Evolutionary conservation across 495 filamentous ascomycete species (phyloP).

Genomic region (Neurospora tetraspora): DNA sequence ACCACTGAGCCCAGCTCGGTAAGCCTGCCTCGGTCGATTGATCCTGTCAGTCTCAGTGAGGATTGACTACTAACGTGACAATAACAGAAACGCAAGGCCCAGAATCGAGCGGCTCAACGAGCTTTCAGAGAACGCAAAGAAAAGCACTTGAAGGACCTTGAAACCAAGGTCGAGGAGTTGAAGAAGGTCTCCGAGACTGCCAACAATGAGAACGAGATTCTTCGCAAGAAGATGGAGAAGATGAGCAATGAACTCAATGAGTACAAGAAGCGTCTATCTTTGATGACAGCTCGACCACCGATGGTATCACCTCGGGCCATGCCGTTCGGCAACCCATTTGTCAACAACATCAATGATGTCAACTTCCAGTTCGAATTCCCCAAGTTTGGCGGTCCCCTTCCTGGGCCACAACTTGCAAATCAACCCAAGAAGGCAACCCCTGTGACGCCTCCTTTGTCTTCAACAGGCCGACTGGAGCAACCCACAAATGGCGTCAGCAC

Average conservation of each 20-base stretch:
- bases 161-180: constrained; percentile 89
- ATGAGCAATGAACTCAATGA: constrained; percentile 77
- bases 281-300: constrained; percentile 34
- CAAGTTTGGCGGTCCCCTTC: constrained; percentile 63
- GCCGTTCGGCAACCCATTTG: constrained; percentile 33
- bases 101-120: constrained; percentile 92
- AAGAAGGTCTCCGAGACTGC: constrained; percentile 74
- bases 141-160: constrained; percentile 90
- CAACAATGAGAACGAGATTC: constrained; percentile 75
- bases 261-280: constrained; percentile 75
- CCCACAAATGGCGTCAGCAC: constrained; percentile 20
- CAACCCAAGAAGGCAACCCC: constrained; percentile 18
- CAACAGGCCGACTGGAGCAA: constrained; percentile 22
- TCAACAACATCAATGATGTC: constrained; percentile 60
- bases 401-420: constrained; percentile 50
- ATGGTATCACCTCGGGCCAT: constrained; percentile 8
- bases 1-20: constrained; percentile 94
- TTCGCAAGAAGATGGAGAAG: constrained; percentile 79
- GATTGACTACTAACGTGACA: constrained; percentile 32
- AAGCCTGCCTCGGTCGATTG: constrained; percentile 31
- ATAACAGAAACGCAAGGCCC: constrained; percentile 88
- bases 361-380: constrained; percentile 88
- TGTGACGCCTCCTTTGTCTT: constrained; percentile 10
- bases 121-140: constrained; percentile 98
- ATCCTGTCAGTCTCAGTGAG: neutral